phyloP scores from a whole-genome alignment of 2,329 filamentous ascomycete species.

The Gaeumannomyces sp. region DNA sequence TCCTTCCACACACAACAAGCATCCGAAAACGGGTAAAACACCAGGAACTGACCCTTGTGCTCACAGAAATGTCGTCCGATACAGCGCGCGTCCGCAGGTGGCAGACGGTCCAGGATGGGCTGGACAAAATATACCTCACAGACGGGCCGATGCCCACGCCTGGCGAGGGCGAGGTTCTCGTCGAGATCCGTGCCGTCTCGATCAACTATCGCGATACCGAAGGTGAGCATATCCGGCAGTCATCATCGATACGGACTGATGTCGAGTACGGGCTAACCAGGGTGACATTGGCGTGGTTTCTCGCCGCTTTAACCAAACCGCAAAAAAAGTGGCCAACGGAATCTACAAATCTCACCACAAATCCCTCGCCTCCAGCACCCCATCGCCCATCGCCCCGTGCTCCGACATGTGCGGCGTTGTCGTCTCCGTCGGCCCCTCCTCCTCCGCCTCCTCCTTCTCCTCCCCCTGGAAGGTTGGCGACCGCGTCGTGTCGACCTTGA shows the following conservation, averaged over 20 bases:
- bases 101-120: slow-evolving; percentile 47
- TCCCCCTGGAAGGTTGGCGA: slow-evolving; percentile 47
- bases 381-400: slow-evolving; percentile 50
- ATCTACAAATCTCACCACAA: slow-evolving; percentile 61
- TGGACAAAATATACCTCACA: slow-evolving; percentile 43
- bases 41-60: too few relatives aligned
- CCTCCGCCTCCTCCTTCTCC: slow-evolving; percentile 25
- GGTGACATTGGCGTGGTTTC: too few relatives aligned
- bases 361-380: slow-evolving; percentile 29
- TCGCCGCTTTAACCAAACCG: background rate
- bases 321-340: slow-evolving; percentile 52
- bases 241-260: background rate
- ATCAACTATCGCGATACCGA: slow-evolving; percentile 46
- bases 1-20: background rate
- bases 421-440: slow-evolving; percentile 37
- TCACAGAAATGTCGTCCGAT: background rate
- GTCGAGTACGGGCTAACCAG: background rate
- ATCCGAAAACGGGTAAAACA: background rate
- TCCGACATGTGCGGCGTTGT: slow-evolving; percentile 66
- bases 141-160: slow-evolving; percentile 40
- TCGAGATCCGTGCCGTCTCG: slow-evolving; percentile 39
- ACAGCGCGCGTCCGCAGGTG: slow-evolving; percentile 36
- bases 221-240: slow-evolving; percentile 24
- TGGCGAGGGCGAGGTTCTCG: slow-evolving; percentile 44
- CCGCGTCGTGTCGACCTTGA: slow-evolving; percentile 62